Percentiles rank a stretch among this genome's conserved stretches.
These are phyloP conservation scores for Speleostelium caveatum DNA, from an alignment of 78 protist genomes.

Conservation along the genomic window DNA sequence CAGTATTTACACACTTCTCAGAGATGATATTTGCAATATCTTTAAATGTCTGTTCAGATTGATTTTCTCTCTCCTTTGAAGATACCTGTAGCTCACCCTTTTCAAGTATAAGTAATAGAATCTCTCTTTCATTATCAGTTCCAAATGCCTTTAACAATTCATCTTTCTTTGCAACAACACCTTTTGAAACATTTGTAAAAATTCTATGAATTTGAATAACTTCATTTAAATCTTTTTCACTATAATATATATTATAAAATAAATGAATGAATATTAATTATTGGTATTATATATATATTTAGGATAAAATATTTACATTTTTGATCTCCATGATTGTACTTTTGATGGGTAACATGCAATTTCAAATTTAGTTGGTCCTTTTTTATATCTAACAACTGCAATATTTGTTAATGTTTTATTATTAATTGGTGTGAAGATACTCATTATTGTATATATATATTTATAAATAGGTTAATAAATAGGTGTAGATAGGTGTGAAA, in stretches of 20 bases:
- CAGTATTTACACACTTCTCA: constrained; percentile 88
- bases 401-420: constrained; percentile 95
- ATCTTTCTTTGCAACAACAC: constrained; percentile 88
- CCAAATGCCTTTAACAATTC: constrained; percentile 88
- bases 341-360: constrained; percentile 96
- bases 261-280: background rate
- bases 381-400: constrained; percentile 92
- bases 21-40: constrained; percentile 93
- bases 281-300: background rate
- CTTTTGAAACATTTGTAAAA: constrained; percentile 95
- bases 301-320: constrained; percentile 74
- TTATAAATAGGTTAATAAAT: background rate
- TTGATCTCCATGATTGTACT: constrained; percentile 90
- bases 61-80: constrained; percentile 89
- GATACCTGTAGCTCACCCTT: constrained; percentile 97
- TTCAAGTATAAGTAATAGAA: constrained; percentile 30
- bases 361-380: constrained; percentile 91
- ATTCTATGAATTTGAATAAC: constrained; percentile 94
- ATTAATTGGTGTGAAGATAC: constrained; percentile 90
- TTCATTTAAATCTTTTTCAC: constrained; percentile 94
- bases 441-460: constrained; percentile 29
- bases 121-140: constrained; percentile 74
- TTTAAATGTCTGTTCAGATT: constrained; percentile 37
- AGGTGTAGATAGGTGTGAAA: background rate
- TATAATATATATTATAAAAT: background rate